phyloP scores from a whole-genome alignment of 768 basidiomycete genomes.

The Lactarius indigo region DNA sequence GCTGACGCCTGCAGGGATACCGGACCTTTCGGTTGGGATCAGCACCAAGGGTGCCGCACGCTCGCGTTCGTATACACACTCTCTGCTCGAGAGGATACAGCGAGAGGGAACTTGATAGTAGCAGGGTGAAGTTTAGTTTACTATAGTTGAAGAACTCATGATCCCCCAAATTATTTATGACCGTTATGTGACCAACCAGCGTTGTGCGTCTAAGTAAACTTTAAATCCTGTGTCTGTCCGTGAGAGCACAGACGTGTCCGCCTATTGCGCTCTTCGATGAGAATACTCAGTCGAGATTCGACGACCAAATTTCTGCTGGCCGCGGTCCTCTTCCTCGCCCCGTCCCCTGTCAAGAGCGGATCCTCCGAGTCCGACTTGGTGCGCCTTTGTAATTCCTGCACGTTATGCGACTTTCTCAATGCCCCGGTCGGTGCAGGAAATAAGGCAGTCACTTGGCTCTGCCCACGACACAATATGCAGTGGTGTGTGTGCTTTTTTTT shows the following conservation, averaged over 20 bases:
- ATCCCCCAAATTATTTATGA: not conserved
- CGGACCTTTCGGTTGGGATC: conserved; percentile 7
- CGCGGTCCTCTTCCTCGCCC: not conserved
- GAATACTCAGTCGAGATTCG: not conserved
- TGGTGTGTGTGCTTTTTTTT: not conserved
- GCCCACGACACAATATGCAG: conserved; percentile 12
- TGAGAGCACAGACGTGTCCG: not conserved
- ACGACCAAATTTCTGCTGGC: not conserved
- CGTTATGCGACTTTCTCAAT: not conserved
- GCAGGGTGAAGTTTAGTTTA: not conserved
- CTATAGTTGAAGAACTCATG: too few relatives aligned
- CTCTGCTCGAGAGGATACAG: conserved; percentile 23
- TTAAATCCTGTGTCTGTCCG: not conserved
- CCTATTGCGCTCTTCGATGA: not conserved
- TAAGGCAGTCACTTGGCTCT: not conserved
- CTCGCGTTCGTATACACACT: conserved; percentile 12
- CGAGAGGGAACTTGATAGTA: conserved; percentile 6
- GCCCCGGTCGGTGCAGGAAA: not conserved
- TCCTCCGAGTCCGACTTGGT: not conserved
- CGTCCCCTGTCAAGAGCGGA: not conserved
- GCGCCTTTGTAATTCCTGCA: not conserved
- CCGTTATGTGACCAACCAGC: not conserved
- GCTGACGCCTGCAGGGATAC: not conserved
- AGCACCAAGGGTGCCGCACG: conserved; percentile 25
- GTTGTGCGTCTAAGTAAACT: not conserved